These are phyloP conservation scores for Punctularia strigosozonata DNA, from an alignment of 768 basidiomycete species.

Conservation along the genomic window DNA sequence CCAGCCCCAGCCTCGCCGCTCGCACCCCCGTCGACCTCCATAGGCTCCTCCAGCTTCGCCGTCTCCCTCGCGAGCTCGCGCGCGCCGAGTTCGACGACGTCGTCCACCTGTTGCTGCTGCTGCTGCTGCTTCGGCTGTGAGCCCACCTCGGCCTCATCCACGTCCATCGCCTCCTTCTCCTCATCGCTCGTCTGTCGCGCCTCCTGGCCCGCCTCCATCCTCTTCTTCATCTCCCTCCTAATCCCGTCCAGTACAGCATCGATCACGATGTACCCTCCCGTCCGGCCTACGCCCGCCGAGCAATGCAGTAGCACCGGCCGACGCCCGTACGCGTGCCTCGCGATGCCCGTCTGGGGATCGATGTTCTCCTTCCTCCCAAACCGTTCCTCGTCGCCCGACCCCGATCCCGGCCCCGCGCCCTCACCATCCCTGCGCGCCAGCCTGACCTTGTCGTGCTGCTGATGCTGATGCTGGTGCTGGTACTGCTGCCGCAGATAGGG, in stretches of 20 bases:
- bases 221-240: constrained; percentile 39
- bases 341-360: constrained; percentile 45
- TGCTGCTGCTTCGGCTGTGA: constrained; percentile 3
- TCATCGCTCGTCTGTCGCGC: constrained; percentile 6
- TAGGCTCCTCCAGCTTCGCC: constrained; percentile 8
- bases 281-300: constrained; percentile 91
- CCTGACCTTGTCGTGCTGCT: too few species aligned
- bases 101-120: constrained; percentile 10
- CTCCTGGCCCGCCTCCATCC: constrained; percentile 13
- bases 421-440: constrained; percentile 3
- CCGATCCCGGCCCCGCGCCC: constrained; percentile 4
- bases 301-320: constrained; percentile 73
- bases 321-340: constrained; percentile 34
- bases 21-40: constrained; percentile 9
- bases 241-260: constrained; percentile 78
- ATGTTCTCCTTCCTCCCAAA: constrained; percentile 14
- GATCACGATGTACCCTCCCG: constrained; percentile 86
- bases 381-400: constrained; percentile 4
- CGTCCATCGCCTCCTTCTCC: constrained; percentile 10
- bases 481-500: constrained; percentile 5
- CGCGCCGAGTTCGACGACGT: constrained; percentile 1
- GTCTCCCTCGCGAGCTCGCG: constrained; percentile 3
- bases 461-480: too few species aligned
- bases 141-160: constrained; percentile 13
- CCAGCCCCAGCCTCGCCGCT: constrained; percentile 1